Evolutionary conservation across 1,139 yeast species (phyloP).

Genomic region (Geotrichum cucujoidarum): DNA sequence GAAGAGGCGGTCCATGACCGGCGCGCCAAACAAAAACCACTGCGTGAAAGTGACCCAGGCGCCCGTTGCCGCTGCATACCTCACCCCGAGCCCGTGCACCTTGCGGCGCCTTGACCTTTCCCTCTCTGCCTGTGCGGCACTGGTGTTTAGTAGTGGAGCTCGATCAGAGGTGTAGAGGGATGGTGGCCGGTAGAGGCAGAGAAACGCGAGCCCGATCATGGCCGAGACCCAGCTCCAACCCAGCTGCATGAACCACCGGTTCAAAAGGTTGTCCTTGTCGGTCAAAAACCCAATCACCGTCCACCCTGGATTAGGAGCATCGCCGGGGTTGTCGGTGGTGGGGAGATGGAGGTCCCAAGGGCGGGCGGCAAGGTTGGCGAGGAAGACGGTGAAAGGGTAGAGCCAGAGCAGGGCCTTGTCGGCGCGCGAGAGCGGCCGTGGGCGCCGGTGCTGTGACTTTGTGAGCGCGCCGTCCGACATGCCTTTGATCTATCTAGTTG

Average conservation of each 20-base stretch:
- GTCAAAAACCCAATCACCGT: neutral
- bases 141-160: neutral
- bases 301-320: neutral
- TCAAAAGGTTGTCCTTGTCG: neutral
- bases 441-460: too few relatives aligned
- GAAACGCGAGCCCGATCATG: neutral
- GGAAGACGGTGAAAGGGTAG: neutral
- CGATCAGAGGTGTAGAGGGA: neutral
- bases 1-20: slow-evolving; percentile 85
- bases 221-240: slow-evolving; percentile 1
- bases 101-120: too few relatives aligned
- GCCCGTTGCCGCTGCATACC: slow-evolving; percentile 49
- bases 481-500: too few relatives aligned
- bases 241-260: neutral
- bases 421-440: too few relatives aligned
- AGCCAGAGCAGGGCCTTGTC: neutral
- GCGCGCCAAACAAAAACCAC: slow-evolving; percentile 76
- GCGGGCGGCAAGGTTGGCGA: neutral
- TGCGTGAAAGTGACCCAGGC: slow-evolving; percentile 86
- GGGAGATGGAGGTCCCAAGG: neutral
- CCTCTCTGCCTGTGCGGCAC: neutral
- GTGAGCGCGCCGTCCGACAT: too few relatives aligned
- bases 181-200: too few relatives aligned
- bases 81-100: too few relatives aligned
- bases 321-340: neutral